These are phyloP conservation scores for Nitzschia putrida DNA, from an alignment of 108 stramenopile species.

Conservation along the genomic window DNA sequence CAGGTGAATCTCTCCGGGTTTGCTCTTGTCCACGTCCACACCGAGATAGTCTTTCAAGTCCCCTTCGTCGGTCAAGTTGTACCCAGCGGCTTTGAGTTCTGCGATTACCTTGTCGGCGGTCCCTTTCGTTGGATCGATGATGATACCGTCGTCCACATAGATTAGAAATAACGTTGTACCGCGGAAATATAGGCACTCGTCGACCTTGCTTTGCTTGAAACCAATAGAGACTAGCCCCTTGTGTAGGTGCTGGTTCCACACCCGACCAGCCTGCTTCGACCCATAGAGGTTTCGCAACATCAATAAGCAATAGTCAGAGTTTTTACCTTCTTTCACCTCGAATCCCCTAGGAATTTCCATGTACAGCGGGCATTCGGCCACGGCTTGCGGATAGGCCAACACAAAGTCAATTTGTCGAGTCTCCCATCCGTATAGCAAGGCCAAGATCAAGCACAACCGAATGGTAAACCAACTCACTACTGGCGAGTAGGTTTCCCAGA, in stretches of 20 bases:
- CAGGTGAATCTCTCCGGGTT: constrained; percentile 21
- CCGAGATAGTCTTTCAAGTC: too few relatives aligned
- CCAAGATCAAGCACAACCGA: too few relatives aligned
- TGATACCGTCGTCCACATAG: constrained; percentile 49
- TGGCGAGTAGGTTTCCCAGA: constrained; percentile 48
- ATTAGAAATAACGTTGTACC: too few relatives aligned
- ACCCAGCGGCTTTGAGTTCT: constrained; percentile 22
- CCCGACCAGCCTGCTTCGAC: too few relatives aligned
- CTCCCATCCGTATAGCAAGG: too few relatives aligned
- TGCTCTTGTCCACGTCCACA: constrained; percentile 24
- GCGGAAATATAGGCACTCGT: too few relatives aligned
- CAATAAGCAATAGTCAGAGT: constrained; percentile 25
- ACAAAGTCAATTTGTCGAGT: too few relatives aligned
- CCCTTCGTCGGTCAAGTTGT: constrained; percentile 38
- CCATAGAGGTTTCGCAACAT: constrained; percentile 45
- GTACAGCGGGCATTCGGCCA: constrained; percentile 7
- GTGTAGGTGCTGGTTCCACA: constrained; percentile 42
- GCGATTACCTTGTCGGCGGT: background rate
- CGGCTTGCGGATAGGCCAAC: too few relatives aligned
- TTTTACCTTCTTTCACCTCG: background rate
- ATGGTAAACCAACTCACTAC: too few relatives aligned
- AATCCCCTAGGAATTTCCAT: constrained; percentile 12
- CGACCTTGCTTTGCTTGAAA: too few relatives aligned
- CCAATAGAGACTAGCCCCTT: constrained; percentile 18
- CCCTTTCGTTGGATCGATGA: constrained; percentile 30